Evolutionary conservation across 345 rosid species (phyloP).

Genomic region (Lepidium sativum): DNA sequence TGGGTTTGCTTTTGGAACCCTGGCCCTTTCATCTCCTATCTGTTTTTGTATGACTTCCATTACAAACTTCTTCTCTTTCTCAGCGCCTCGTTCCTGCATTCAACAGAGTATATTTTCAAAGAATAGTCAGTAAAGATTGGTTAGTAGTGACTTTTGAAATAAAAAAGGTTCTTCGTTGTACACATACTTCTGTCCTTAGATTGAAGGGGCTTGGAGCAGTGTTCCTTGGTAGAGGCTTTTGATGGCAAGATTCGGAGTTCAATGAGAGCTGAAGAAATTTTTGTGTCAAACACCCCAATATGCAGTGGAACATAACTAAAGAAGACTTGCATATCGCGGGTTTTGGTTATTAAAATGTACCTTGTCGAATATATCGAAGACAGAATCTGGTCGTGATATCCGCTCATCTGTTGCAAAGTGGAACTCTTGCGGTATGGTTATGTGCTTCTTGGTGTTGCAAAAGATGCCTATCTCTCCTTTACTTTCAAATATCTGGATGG

Average conservation of each 20-base stretch:
- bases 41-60: slow-evolving; percentile 50
- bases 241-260: slow-evolving; percentile 57
- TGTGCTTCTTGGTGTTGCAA: slow-evolving; percentile 65
- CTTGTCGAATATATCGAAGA: slow-evolving; percentile 78
- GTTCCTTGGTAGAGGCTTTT: slow-evolving; percentile 56
- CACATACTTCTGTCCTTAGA: slow-evolving; percentile 79
- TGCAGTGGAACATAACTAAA: not conserved
- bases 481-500: slow-evolving; percentile 80
- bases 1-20: slow-evolving; percentile 77
- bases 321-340: not conserved
- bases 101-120: not conserved
- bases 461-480: slow-evolving; percentile 88
- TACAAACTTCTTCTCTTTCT: slow-evolving; percentile 63
- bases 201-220: slow-evolving; percentile 83
- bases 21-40: slow-evolving; percentile 64
- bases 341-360: not conserved
- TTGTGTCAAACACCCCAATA: slow-evolving; percentile 2
- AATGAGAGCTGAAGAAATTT: slow-evolving; percentile 56
- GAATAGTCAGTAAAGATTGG: slow-evolving; percentile 3
- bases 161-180: not conserved
- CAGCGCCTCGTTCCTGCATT: slow-evolving; percentile 87
- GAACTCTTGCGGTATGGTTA: slow-evolving; percentile 80
- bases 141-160: not conserved
- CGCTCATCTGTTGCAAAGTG: slow-evolving; percentile 83
- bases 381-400: slow-evolving; percentile 52